Percentiles rank a stretch among this genome's conserved stretches.
These are phyloP conservation scores for Puccinellia tenuiflora DNA, from an alignment of 176 grass and related monocot genomes.

Conservation along the genomic window DNA sequence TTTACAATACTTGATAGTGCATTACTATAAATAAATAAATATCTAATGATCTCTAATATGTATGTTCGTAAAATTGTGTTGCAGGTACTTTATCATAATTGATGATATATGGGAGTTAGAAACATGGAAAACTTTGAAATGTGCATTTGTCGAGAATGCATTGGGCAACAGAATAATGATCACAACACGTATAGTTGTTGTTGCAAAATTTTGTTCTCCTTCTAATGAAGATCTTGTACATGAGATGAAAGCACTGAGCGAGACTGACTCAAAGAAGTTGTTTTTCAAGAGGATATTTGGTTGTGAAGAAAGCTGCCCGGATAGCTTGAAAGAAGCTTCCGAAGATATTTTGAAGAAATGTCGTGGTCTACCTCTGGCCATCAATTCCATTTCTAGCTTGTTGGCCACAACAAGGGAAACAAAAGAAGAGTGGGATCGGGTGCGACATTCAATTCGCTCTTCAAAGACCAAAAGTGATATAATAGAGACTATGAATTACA, in stretches of 20 bases:
- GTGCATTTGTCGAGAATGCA: not conserved
- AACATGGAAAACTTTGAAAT: conserved; percentile 7
- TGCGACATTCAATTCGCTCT: conserved; percentile 1
- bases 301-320: conserved; percentile 9
- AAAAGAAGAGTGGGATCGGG: too few species aligned
- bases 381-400: too few species aligned
- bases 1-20: not conserved
- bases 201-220: conserved; percentile 15
- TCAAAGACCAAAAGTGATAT: not conserved
- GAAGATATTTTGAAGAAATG: not conserved
- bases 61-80: not conserved
- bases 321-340: not conserved
- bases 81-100: too few species aligned
- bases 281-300: conserved; percentile 30
- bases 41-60: not conserved
- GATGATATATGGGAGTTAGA: too few species aligned
- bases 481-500: not conserved
- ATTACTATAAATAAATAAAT: not conserved
- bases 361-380: too few species aligned
- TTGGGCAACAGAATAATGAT: conserved; percentile 12
- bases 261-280: conserved; percentile 7
- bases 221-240: conserved; percentile 17
- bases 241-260: conserved; percentile 6
- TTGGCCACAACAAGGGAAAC: too few species aligned
- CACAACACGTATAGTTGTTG: conserved; percentile 9